A percentile compares a stretch with the other conserved stretches of the same genome.
These are phyloP conservation scores for Luvunga scandens DNA, from an alignment of 345 rosid genomes.

Conservation along the genomic window DNA sequence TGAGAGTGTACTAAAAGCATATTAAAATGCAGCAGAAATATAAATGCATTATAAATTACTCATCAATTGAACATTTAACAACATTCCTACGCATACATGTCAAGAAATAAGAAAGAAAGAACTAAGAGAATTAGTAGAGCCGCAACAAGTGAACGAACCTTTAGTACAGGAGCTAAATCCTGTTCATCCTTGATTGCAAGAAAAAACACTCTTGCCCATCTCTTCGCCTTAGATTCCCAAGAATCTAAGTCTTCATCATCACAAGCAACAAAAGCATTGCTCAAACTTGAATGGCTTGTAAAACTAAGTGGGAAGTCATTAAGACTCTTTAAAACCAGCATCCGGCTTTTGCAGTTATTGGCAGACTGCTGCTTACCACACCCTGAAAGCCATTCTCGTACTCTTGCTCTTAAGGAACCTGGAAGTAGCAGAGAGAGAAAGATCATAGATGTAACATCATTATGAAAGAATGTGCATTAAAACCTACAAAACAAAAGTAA, in stretches of 20 bases:
- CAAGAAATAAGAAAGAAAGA: not conserved
- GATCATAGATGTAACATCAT: not conserved
- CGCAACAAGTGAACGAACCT: slow-evolving; percentile 27
- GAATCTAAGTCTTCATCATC: slow-evolving; percentile 88
- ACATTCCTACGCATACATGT: not conserved
- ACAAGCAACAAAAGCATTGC: slow-evolving; percentile 34
- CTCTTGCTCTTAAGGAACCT: slow-evolving; percentile 52
- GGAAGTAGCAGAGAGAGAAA: slow-evolving; percentile 5
- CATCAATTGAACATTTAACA: not conserved
- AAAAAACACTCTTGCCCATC: slow-evolving; percentile 80
- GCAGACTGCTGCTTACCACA: slow-evolving; percentile 24
- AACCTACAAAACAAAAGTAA: not conserved
- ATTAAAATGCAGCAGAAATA: not conserved
- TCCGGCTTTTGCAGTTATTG: slow-evolving; percentile 20
- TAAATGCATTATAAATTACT: not conserved
- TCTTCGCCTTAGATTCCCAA: slow-evolving; percentile 79
- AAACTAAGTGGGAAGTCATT: slow-evolving; percentile 56
- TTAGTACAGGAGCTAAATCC: slow-evolving; percentile 44
- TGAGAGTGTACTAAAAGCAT: slow-evolving; percentile 16
- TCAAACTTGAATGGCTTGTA: slow-evolving; percentile 26
- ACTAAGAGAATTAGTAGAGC: too few species aligned
- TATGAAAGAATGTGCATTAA: not conserved
- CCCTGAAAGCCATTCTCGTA: slow-evolving; percentile 69
- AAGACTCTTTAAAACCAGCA: slow-evolving; percentile 49
- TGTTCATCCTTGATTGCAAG: slow-evolving; percentile 47